Evolutionary conservation across 768 basidiomycete genomes (phyloP), one percentile per base, ranked within the genome.

Genomic region (Serendipita sp.): DNA sequence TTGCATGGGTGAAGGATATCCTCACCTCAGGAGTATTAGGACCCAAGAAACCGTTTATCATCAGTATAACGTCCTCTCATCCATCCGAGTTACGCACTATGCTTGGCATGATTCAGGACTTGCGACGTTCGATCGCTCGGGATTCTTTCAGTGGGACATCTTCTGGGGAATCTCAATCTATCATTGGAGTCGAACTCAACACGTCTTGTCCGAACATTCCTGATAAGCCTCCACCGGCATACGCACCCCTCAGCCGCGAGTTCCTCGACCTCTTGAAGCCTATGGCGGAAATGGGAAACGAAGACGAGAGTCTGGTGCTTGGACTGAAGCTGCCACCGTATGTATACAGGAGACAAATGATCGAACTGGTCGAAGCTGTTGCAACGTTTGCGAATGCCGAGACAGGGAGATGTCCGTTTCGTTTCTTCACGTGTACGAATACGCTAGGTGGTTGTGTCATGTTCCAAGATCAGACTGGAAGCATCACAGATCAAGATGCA

Each of bases 321-420:
- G 91, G 89, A 13, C 75, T 92, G 63, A 92, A 92, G 72, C 78
- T 92, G 38, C 85, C 90, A 0, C 90, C 89, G 28, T 92, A 84
- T 71, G 78, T 84, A 41, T 80, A 81, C 70, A 72, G 74, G 45
- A 78, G 78, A 30, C 87, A 88, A 69, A 86, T 89, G 71, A 72
- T 70, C 13, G 78, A 79, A 15, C 76, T 85, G 68, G 67, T 88
- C 24, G 71, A 75, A 10, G 74, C 73, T 51, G 71, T 89, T 46
- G 72, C 74, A 44, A 69, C 70, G n/a, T 76, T 83, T 64, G 74
- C 77, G 38, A 64, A 69, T 47, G 56, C 67, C 2, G 41, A 7
- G 4, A 41, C 41, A 13, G 2, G 70, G 64, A 13, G 64, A 64
- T 47, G 68, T 66, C 81, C 86, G 3, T 77, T 91, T 67, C 79